These are phyloP conservation scores for Eucalyptus globulus DNA, from an alignment of 345 rosid species.

Conservation along the genomic window DNA sequence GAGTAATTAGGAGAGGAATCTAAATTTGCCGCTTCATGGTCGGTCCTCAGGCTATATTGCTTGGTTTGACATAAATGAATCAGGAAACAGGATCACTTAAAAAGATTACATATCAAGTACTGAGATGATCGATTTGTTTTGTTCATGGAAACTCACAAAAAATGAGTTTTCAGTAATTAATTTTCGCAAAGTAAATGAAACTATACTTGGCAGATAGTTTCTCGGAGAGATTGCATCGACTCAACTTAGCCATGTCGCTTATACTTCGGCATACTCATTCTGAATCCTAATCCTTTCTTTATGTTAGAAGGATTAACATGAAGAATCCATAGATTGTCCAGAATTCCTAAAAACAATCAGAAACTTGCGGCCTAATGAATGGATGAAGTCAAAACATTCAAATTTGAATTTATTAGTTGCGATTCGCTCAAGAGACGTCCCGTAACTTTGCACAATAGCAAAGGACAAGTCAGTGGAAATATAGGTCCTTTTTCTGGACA, in stretches of 20 bases:
- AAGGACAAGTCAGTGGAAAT: neutral
- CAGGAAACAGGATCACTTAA: fast-evolving
- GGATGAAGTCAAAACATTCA: neutral
- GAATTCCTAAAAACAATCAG: neutral
- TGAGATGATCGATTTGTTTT: neutral
- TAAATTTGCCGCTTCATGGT: neutral
- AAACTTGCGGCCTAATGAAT: neutral
- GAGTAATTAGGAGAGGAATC: neutral
- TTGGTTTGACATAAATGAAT: neutral
- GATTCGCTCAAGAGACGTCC: neutral
- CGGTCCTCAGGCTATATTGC: neutral
- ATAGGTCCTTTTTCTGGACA: neutral
- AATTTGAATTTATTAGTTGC: neutral
- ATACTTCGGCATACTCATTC: neutral
- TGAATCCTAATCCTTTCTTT: neutral
- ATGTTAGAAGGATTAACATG: neutral
- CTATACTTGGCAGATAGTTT: neutral
- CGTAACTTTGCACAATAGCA: neutral
- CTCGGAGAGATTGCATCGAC: neutral
- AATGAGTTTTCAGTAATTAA: neutral
- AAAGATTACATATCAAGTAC: neutral
- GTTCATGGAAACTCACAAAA: neutral
- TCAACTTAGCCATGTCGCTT: neutral
- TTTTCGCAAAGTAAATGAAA: neutral
- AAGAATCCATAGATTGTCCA: neutral